Percentiles rank a stretch among this genome's conserved stretches.
Conservation (phyloP, 352 stramenopile genomes). For the Phytophthora megakarya region DNA sequence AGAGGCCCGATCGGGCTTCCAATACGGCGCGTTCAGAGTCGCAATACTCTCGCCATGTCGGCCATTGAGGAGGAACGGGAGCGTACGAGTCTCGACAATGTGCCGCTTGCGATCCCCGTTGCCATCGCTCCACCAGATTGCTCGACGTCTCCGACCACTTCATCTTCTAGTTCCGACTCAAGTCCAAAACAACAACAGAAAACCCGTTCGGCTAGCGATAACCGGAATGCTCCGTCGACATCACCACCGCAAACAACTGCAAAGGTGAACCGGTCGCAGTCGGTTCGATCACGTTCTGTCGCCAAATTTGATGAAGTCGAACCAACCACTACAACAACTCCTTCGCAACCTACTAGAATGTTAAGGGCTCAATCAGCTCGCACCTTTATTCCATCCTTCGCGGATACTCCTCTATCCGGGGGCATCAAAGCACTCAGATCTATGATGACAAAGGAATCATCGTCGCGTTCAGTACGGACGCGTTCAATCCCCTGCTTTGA, state of each 20-base stretch:
- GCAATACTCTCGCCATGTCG: conserved; percentile 41
- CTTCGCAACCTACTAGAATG: conserved; percentile 2
- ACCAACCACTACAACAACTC: background rate
- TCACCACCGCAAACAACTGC: background rate
- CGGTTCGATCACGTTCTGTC: conserved; percentile 17
- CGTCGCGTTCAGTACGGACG: conserved; percentile 9
- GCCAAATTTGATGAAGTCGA: conserved; percentile 26
- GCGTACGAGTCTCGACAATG: conserved; percentile 16
- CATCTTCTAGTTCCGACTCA: conserved; percentile 28
- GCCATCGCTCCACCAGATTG: conserved; percentile 9
- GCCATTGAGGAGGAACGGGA: conserved; percentile 39
- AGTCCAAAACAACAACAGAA: conserved; percentile 17
- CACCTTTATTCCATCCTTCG: conserved; percentile 6
- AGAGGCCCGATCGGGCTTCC: conserved; percentile 39
- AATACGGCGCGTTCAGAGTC: conserved; percentile 23
- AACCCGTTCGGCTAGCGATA: background rate
- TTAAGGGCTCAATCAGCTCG: conserved; percentile 25
- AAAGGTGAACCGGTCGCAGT: background rate
- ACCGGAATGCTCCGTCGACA: background rate
- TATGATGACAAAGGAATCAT: conserved; percentile 1
- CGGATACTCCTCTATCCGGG: background rate
- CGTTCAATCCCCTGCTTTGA: conserved; percentile 17
- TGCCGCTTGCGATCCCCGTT: conserved; percentile 1
- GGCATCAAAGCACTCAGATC: conserved; percentile 12
- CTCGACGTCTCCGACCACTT: conserved; percentile 26